Evolutionary conservation across 805 yeast species (phyloP), one percentile per base, ranked within the genome.

Genomic region (Hanseniaspora pseudoguilliermondii): DNA sequence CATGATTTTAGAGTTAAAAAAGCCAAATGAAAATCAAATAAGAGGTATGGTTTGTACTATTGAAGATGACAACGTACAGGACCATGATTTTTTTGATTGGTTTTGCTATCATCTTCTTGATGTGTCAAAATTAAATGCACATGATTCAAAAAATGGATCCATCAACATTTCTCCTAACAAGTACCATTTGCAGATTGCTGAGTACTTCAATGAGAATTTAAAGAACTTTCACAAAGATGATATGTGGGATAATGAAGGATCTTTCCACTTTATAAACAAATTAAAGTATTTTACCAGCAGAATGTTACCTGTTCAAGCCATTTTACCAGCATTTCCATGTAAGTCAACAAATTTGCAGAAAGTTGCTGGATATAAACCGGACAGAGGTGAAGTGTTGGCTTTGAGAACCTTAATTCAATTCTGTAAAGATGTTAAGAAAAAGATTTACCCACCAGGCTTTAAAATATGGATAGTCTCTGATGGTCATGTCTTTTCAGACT

Each of bases 401-500:
- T 61, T 73, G 53, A 68, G 64, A 62, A 69, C 74, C 57, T 62
- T 73, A 46, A 64, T 71, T n/a, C 57, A 66, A 34, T 64, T 67
- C 9, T 62, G 70, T n/a, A 58, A 63, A 49, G 65, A 62, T 29
- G n/a, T 47, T 5, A 65, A 69, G 16, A 54, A 58, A 27, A 70
- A 71, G 50, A 57, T 79, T 23, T 80, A 80, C 65, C 71, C 76
- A 1, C 83, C 83, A 0, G 84, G 84, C 1, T 67, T 79, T 66
- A 73, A 75, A 55, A 64, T 79, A 35, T 75, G 74, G 72, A 78
- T 80, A 60, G 82, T 80, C 34, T 76, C 81, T 63, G 84, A 80
- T 61, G 84, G 84, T 0, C 84, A 80, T 62, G 84, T 80, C 16
- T 80, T 80, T 64, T 76, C 82, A 56, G 84, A 80, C 63, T 80